Conservation (phyloP, 192 early-diverging fungal species). For the Podila verticillata region DNA sequence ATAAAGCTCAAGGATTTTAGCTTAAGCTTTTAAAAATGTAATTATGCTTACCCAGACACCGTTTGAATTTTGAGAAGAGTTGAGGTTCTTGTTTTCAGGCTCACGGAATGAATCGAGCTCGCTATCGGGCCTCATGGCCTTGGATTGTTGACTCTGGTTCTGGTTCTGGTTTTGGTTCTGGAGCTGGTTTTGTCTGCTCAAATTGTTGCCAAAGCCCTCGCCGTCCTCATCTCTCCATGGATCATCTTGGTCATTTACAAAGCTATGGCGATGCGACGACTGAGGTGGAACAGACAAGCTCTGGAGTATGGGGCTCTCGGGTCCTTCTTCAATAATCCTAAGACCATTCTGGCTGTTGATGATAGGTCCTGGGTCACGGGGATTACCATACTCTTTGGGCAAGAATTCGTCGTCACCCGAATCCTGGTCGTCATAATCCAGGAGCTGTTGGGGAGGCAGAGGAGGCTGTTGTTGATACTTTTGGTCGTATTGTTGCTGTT, state of each 20-base stretch:
- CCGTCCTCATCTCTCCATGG: conserved; percentile 51
- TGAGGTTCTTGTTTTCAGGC: background rate
- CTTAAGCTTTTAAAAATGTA: too few relatives aligned
- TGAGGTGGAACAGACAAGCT: conserved; percentile 2
- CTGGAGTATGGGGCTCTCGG: background rate
- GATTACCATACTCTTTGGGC: conserved; percentile 6
- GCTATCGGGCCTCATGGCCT: conserved; percentile 34
- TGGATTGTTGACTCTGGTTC: conserved; percentile 2
- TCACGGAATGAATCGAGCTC: conserved; percentile 29
- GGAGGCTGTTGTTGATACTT: conserved; percentile 14
- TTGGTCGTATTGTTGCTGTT: conserved; percentile 35
- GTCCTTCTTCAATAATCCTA: background rate
- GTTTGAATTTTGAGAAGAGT: background rate
- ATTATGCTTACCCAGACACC: conserved; percentile 18
- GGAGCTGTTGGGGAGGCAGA: conserved; percentile 16
- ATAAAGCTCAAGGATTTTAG: too few relatives aligned
- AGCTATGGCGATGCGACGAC: conserved; percentile 41
- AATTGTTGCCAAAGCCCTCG: conserved; percentile 29
- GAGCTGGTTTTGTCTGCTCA: conserved; percentile 1
- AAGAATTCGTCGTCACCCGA: conserved; percentile 40
- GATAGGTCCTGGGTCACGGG: conserved; percentile 1
- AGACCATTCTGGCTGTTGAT: background rate
- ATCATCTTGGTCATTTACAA: conserved; percentile 43
- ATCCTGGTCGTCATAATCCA: conserved; percentile 47
- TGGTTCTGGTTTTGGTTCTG: conserved; percentile 8